These are phyloP conservation scores for Hypoxylon sp. DNA, from an alignment of 2,329 filamentous ascomycete species.

Conservation along the genomic window DNA sequence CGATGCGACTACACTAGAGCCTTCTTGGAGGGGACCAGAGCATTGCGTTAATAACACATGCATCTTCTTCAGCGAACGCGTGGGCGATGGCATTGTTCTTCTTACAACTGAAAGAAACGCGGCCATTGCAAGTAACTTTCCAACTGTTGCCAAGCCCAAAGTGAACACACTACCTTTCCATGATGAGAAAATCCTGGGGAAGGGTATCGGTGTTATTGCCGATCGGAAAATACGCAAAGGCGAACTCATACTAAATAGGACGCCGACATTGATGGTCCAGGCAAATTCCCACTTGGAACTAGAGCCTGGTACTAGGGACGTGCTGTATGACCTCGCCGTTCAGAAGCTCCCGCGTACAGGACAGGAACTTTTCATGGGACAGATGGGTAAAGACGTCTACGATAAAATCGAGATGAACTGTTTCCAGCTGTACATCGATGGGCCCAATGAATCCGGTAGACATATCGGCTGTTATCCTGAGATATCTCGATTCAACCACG, in stretches of 20 bases:
- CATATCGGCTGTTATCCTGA: conserved; percentile 54
- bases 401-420: conserved; percentile 53
- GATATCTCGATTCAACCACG: conserved; percentile 54
- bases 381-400: conserved; percentile 49
- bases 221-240: conserved; percentile 52
- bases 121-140: conserved; percentile 34
- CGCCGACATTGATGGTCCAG: conserved; percentile 51
- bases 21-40: conserved; percentile 42
- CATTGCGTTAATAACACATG: conserved; percentile 46
- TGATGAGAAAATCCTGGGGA: conserved; percentile 48
- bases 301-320: conserved; percentile 36
- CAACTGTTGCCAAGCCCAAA: conserved; percentile 5
- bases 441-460: conserved; percentile 38
- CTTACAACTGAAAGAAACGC: conserved; percentile 45
- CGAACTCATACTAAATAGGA: conserved; percentile 52
- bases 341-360: conserved; percentile 44
- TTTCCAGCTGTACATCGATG: conserved; percentile 52
- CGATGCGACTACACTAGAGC: neutral
- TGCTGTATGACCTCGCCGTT: conserved; percentile 49
- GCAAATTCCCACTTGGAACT: conserved; percentile 34
- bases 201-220: conserved; percentile 54
- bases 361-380: conserved; percentile 46
- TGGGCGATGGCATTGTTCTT: conserved; percentile 44
- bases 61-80: conserved; percentile 40
- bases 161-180: conserved; percentile 46